Evolutionary conservation across 1,284 basidiomycete genomes (phyloP).

Genomic region (Sanguinoderma infundibulare): DNA sequence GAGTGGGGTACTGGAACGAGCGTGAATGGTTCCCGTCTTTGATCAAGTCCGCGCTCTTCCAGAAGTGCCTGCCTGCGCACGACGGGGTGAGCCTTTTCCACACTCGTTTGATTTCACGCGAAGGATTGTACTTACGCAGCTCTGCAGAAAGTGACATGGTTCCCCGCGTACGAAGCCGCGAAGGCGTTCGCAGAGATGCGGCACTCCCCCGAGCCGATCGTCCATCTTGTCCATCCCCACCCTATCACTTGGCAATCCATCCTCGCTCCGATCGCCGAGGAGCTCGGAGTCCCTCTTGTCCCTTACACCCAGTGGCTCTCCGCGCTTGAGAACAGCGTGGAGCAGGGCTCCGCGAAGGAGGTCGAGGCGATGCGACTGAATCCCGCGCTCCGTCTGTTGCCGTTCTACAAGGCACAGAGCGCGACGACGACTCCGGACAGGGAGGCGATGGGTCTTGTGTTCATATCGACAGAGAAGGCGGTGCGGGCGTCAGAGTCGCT

Average conservation of each 20-base stretch:
- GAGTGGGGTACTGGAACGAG: constrained; percentile 46
- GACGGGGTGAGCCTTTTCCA: constrained; percentile 7
- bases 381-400: constrained; percentile 36
- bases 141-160: constrained; percentile 29
- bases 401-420: constrained; percentile 31
- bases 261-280: constrained; percentile 23
- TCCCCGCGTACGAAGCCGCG: constrained; percentile 31
- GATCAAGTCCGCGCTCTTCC: constrained; percentile 37
- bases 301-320: constrained; percentile 28
- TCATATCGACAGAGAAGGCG: constrained; percentile 19
- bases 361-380: constrained; percentile 32
- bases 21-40: constrained; percentile 51
- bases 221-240: constrained; percentile 36
- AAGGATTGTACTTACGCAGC: neutral
- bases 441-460: constrained; percentile 21
- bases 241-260: constrained; percentile 27
- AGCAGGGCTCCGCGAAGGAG: constrained; percentile 30
- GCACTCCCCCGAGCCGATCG: constrained; percentile 18
- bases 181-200: constrained; percentile 29
- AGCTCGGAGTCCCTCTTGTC: constrained; percentile 28
- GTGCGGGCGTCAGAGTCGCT: constrained; percentile 15
- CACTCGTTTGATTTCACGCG: constrained; percentile 8
- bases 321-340: constrained; percentile 18
- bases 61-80: constrained; percentile 34
- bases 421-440: constrained; percentile 6